Base-by-base conservation (phyloP, 2,329 filamentous ascomycete species). In the Sporothrix sp. region DNA sequence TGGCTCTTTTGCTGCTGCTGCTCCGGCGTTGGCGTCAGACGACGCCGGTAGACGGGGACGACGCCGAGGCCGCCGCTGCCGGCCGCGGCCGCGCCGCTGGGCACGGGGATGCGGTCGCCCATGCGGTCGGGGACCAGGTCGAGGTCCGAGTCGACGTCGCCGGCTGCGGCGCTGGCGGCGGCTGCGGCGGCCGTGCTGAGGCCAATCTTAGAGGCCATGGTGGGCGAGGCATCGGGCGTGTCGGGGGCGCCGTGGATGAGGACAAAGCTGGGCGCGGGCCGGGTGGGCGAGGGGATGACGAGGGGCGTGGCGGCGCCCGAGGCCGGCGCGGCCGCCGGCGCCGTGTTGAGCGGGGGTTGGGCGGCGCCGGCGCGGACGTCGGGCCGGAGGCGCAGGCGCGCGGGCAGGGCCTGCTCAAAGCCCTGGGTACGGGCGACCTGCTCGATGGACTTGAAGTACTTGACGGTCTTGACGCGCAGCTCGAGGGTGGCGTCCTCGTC, bases 401-500 rank as follows among this genome's bases (percentile, higher is more conserved):
- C 78, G 6, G 71, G 70, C 27, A 73, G 64, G 44, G 69, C 68
- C 58, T 73, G 70, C 56, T 71, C 68, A 52, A 71, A 70, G 14
- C 71, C 70, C 50, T 71, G 65, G 14, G 62, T 62, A 11, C 58
- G 71, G 11, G 75, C 76, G 1, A 78, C 69, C 56, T 75, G 67
- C 58, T 81, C 78, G 57, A 81, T 80, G 38, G 71, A 75, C 60
- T 80, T 79, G 62, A 81, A 82, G 58, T 80, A 80, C 63, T 75
- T 76, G 55, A 82, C 80, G 0, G 79, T 83, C 68, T 82, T 82
- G 43, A 82, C 79, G 58, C 77, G 76, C 54, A 83, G 64, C 62
- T 82, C 79, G 23, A 81, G 65, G 0, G 79, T 83, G 7, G 80
- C 79, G 58, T 87, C 84, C 57, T 87, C 83, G 61, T 89, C 85